Base-by-base conservation (phyloP, 164 flowering plant species). In the Warburgia ugandensis region DNA sequence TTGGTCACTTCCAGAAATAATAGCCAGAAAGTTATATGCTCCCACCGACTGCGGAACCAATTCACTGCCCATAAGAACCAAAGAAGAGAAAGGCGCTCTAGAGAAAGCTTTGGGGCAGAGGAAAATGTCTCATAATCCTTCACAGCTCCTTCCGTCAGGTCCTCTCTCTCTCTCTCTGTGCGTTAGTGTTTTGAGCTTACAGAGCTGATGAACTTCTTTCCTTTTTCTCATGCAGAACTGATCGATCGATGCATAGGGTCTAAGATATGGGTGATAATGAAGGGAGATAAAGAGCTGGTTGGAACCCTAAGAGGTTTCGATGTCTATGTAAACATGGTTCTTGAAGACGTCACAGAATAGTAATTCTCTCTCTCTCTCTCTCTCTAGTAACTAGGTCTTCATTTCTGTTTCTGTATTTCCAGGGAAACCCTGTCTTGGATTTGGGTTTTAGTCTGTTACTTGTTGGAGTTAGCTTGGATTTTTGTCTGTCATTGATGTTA, bases 341-440 rank as follows among this genome's bases (percentile, higher is more conserved):
- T 91, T 17, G 97, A 91, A 73, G 97, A 91, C 51, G 97, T 91
- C 58, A 91, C 90, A 62, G 97, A 91, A 76, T 91, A 91, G 97
- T 91, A 73, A 68, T 41, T 2, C 6, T 13, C 1, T 21, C 19
- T 38, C 38, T 35, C n/a, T 16, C n/a, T 35, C n/a, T 35, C 38
- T 35, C n/a, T n/a, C n/a, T n/a, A n/a, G n/a, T n/a, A n/a, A n/a
- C n/a, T n/a, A n/a, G n/a, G n/a, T n/a, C n/a, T n/a, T n/a, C n/a
- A n/a, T n/a, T n/a, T n/a, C n/a, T n/a, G n/a, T n/a, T n/a, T n/a
- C n/a, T n/a, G n/a, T n/a, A n/a, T n/a, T n/a, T n/a, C n/a, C n/a
- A n/a, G n/a, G n/a, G n/a, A n/a, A n/a, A n/a, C n/a, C n/a, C n/a
- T n/a, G n/a, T n/a, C n/a, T n/a, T n/a, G n/a, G n/a, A n/a, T n/a